Conservation (phyloP, 2,329 filamentous ascomycete species). For the Beauveria medogensis region DNA sequence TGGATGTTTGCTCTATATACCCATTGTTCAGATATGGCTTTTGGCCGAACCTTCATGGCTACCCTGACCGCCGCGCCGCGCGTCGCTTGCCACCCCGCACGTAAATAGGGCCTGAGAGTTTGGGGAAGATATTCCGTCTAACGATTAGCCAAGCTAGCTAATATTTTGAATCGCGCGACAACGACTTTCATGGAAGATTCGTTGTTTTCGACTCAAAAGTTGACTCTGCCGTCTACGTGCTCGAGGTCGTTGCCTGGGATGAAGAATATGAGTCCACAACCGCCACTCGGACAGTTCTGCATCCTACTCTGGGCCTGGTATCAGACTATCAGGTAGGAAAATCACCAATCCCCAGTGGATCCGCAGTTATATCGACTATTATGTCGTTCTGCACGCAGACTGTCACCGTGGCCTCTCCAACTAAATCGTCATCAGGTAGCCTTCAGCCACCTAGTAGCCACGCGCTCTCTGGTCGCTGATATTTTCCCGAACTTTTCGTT, state of each 20-base stretch:
- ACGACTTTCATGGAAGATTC: slow-evolving; percentile 26
- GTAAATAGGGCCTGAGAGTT: slow-evolving; percentile 12
- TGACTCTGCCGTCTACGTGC: slow-evolving; percentile 32
- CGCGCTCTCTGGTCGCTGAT: neutral
- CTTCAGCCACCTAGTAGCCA: neutral
- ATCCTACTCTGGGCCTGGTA: slow-evolving; percentile 12
- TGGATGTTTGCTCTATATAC: neutral
- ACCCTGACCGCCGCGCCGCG: slow-evolving; percentile 17
- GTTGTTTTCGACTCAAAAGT: slow-evolving; percentile 30
- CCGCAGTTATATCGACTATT: neutral
- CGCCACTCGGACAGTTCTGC: slow-evolving; percentile 27
- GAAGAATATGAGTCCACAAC: slow-evolving; percentile 47
- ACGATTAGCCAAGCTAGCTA: neutral
- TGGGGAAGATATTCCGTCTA: neutral
- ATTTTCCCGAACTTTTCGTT: slow-evolving; percentile 25
- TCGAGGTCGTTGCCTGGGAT: slow-evolving; percentile 51
- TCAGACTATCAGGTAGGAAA: neutral
- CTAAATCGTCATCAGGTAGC: neutral
- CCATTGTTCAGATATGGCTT: slow-evolving; percentile 15
- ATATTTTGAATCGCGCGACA: slow-evolving; percentile 25
- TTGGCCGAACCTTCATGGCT: slow-evolving; percentile 18
- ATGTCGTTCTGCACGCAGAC: slow-evolving; percentile 4
- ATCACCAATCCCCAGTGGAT: neutral
- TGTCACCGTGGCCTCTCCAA: slow-evolving; percentile 2
- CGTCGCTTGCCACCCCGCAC: slow-evolving; percentile 17